A percentile compares a stretch with the other conserved stretches of the same genome.
Evolutionary conservation across 306 rosid species (phyloP).

Genomic region (Oxytropis ochrocephala): DNA sequence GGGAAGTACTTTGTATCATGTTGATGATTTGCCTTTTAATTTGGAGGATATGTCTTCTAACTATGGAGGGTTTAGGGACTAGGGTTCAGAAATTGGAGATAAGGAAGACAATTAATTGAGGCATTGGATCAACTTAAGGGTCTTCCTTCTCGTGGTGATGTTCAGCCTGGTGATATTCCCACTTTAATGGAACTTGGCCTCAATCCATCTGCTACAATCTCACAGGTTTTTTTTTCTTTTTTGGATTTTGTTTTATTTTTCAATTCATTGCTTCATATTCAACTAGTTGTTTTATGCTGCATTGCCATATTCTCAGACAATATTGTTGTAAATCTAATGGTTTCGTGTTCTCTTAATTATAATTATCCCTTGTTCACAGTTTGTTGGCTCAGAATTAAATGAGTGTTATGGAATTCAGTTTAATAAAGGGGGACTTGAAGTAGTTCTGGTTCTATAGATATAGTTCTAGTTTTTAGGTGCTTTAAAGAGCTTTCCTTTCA

Average conservation of each 20-base stretch:
- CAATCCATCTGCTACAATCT: slow-evolving; percentile 57
- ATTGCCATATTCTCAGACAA: not conserved
- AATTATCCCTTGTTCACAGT: not conserved
- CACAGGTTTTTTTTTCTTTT: too few relatives aligned
- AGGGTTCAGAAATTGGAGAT: slow-evolving; percentile 62
- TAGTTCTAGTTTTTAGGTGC: not conserved
- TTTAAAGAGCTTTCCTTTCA: not conserved
- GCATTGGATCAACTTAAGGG: slow-evolving; percentile 90
- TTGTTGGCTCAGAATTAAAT: not conserved
- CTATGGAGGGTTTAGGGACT: slow-evolving; percentile 78
- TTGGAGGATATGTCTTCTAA: too few relatives aligned
- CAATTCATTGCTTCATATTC: not conserved
- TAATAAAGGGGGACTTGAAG: not conserved
- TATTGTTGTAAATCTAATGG: not conserved
- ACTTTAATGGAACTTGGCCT: slow-evolving; percentile 78
- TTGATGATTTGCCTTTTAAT: too few relatives aligned
- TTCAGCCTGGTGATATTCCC: slow-evolving; percentile 86
- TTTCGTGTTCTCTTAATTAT: not conserved
- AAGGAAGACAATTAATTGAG: slow-evolving; percentile 76
- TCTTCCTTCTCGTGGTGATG: slow-evolving; percentile 79
- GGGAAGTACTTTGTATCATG: too few relatives aligned
- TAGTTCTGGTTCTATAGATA: not conserved
- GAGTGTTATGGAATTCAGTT: not conserved
- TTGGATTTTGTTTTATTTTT: too few relatives aligned
- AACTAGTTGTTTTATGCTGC: not conserved